phyloP scores from a whole-genome alignment of 768 basidiomycete species.

The Phanerodontia chrysosporium region DNA sequence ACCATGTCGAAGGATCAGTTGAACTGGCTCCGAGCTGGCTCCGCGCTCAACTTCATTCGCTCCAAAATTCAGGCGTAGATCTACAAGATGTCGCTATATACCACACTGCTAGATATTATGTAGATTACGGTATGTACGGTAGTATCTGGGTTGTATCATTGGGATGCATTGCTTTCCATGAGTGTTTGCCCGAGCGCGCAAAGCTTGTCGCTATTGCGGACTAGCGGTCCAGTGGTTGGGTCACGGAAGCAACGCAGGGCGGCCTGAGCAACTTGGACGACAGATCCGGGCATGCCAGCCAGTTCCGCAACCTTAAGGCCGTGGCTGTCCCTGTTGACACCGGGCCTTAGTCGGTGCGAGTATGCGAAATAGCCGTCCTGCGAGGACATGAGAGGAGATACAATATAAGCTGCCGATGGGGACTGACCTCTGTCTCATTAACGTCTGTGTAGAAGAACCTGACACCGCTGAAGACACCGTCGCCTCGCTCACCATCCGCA shows the following conservation, averaged over 20 bases:
- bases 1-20: conserved; percentile 90
- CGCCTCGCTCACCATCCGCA: conserved; percentile 36
- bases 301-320: conserved; percentile 86
- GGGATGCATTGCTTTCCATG: neutral
- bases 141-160: neutral
- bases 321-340: conserved; percentile 88
- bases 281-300: conserved; percentile 73
- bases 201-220: conserved; percentile 7
- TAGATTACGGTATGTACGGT: neutral
- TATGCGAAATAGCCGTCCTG: conserved; percentile 81
- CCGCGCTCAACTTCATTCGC: conserved; percentile 87
- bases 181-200: conserved; percentile 15
- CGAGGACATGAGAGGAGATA: no score
- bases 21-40: conserved; percentile 85
- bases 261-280: conserved; percentile 55
- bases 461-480: conserved; percentile 53
- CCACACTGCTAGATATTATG: conserved; percentile 5
- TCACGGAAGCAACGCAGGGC: conserved; percentile 41
- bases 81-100: neutral
- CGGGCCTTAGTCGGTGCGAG: conserved; percentile 73
- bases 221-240: conserved; percentile 4
- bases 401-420: no score
- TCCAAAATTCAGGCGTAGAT: conserved; percentile 36
- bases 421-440: conserved; percentile 68
- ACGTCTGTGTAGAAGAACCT: conserved; percentile 90